Conservation (phyloP, 2,329 filamentous ascomycete genomes). For the Fusarium sp. region DNA sequence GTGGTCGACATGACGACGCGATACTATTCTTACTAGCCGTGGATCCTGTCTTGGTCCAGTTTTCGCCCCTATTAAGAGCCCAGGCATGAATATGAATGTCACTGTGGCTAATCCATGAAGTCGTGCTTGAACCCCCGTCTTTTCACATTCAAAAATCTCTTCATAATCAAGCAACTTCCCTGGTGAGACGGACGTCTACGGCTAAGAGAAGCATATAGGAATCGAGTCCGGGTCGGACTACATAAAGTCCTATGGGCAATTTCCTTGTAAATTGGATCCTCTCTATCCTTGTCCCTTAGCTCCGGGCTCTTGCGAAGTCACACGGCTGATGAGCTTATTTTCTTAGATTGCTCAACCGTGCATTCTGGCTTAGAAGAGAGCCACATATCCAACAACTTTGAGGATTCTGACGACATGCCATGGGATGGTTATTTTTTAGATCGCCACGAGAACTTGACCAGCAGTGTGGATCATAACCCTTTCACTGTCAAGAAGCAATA, state of each 20-base stretch:
- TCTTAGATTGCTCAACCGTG: constrained; percentile 20
- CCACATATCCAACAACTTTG: not conserved
- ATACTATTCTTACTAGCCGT: constrained; percentile 22
- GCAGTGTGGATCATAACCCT: not conserved
- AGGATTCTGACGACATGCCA: not conserved
- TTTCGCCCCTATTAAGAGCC: constrained; percentile 20
- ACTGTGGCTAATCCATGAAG: not conserved
- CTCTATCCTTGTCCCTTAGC: constrained; percentile 12
- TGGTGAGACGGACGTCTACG: not conserved
- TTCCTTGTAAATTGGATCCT: constrained; percentile 36
- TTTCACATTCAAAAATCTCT: not conserved
- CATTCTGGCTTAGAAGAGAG: constrained; percentile 20
- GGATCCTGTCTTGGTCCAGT: constrained; percentile 15
- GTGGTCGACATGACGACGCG: constrained; percentile 28
- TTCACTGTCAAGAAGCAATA: not conserved
- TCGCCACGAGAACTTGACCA: not conserved
- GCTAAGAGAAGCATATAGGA: constrained; percentile 1
- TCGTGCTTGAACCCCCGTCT: not conserved
- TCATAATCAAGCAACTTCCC: not conserved
- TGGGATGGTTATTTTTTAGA: not conserved
- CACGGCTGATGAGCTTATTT: constrained; percentile 38
- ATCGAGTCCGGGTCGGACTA: constrained; percentile 2
- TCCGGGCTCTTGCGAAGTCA: constrained; percentile 21
- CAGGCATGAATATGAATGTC: not conserved
- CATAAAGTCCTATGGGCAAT: constrained; percentile 26